A percentile compares a stretch with the other conserved stretches of the same genome.
Evolutionary conservation across 352 stramenopile species (phyloP).

Genomic region (Pythium grandisporangium): DNA sequence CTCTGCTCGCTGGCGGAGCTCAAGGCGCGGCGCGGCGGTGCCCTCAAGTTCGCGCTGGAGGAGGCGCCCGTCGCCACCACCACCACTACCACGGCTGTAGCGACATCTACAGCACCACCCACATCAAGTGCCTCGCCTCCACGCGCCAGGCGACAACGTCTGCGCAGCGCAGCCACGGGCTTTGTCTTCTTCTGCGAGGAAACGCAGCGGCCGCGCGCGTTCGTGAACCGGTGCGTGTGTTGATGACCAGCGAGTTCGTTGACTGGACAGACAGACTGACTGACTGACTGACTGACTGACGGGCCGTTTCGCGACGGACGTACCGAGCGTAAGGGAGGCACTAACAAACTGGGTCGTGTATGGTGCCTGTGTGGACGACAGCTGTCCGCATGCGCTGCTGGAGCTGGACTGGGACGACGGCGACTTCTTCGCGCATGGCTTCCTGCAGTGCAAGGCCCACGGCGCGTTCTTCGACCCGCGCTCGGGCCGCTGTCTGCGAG

Average conservation of each 20-base stretch:
- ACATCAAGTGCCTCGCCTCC: too few relatives aligned
- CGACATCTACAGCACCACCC: too few relatives aligned
- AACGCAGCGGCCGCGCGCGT: conserved; percentile 32
- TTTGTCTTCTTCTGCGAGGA: conserved; percentile 56
- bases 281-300: too few relatives aligned
- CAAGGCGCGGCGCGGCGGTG: conserved; percentile 20
- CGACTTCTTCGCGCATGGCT: conserved; percentile 74
- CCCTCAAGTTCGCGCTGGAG: conserved; percentile 53
- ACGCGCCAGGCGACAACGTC: conserved; percentile 8
- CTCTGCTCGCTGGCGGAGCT: conserved; percentile 53
- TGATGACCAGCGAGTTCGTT: not conserved
- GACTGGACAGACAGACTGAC: too few relatives aligned
- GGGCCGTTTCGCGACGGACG: too few relatives aligned
- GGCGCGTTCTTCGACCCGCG: conserved; percentile 72
- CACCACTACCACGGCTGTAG: not conserved
- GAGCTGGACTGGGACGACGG: conserved; percentile 75
- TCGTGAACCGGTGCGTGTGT: conserved; percentile 26
- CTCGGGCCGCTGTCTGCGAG: too few relatives aligned
- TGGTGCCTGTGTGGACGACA: conserved; percentile 1
- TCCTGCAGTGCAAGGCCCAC: conserved; percentile 76
- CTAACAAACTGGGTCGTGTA: too few relatives aligned
- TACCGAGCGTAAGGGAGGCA: too few relatives aligned
- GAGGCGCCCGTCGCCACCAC: not conserved
- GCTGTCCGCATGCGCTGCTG: conserved; percentile 56
- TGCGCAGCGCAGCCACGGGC: conserved; percentile 28